Conservation (phyloP, 805 yeast genomes). For the Schwanniomyces yamadae region DNA sequence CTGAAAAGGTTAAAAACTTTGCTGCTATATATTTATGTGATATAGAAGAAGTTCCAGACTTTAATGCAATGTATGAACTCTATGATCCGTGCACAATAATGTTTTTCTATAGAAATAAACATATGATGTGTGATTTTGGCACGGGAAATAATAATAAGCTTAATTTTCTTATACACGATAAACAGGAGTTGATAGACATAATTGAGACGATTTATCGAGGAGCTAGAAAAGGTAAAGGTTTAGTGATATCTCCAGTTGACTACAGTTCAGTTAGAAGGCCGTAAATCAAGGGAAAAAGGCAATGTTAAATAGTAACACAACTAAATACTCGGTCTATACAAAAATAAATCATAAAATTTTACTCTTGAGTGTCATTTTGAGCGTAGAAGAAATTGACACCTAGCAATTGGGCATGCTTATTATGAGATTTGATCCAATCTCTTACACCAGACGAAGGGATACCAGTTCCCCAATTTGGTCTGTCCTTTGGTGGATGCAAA, state of each 20-base stretch:
- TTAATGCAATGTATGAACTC: slow-evolving; percentile 82
- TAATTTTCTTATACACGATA: slow-evolving; percentile 70
- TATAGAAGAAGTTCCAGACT: slow-evolving; percentile 85
- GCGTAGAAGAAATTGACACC: slow-evolving; percentile 85
- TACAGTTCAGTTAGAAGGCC: slow-evolving; percentile 39
- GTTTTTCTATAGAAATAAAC: slow-evolving; percentile 91
- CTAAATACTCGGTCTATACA: slow-evolving; percentile 1
- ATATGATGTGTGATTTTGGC: slow-evolving; percentile 98
- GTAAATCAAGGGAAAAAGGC: not conserved
- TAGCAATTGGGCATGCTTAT: slow-evolving; percentile 55
- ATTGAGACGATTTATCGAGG: slow-evolving; percentile 88
- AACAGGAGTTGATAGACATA: slow-evolving; percentile 89
- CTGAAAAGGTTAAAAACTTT: slow-evolving; percentile 83
- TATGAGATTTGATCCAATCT: slow-evolving; percentile 66
- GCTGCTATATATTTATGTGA: slow-evolving; percentile 89
- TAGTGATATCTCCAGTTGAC: slow-evolving; percentile 81
- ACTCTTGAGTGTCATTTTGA: slow-evolving; percentile 43
- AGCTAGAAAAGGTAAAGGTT: slow-evolving; percentile 88
- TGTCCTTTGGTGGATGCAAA: slow-evolving; percentile 46
- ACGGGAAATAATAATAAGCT: slow-evolving; percentile 96
- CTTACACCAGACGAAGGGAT: slow-evolving; percentile 73
- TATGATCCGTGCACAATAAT: slow-evolving; percentile 89
- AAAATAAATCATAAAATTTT: not conserved
- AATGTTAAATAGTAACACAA: slow-evolving; percentile 2
- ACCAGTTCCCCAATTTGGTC: slow-evolving; percentile 87